A percentile compares a stretch with the other conserved stretches of the same genome.
Conservation (phyloP, 768 basidiomycete species). For the Boletus vinaceobasis region DNA sequence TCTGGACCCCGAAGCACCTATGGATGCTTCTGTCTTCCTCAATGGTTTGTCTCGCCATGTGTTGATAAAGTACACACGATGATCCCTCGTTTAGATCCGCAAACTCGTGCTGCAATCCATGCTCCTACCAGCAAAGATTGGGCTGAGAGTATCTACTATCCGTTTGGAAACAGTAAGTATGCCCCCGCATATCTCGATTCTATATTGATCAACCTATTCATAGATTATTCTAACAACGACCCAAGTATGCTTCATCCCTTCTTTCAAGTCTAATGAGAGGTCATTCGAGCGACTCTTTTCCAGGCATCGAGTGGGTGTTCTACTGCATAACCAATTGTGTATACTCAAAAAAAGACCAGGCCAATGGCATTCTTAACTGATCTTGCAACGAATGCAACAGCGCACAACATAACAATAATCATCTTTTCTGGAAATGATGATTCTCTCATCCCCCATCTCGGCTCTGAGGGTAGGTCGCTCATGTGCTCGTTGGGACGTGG, state of each 20-base stretch:
- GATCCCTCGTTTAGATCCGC: slow-evolving; percentile 39
- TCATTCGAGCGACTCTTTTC: background rate
- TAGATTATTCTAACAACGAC: slow-evolving; percentile 25
- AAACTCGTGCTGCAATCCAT: slow-evolving; percentile 59
- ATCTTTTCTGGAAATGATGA: slow-evolving; percentile 72
- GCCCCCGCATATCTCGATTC: too few species aligned
- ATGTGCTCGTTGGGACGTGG: background rate
- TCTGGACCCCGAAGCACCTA: slow-evolving; percentile 45
- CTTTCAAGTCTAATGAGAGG: background rate
- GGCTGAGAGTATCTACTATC: slow-evolving; percentile 33
- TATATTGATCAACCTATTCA: background rate
- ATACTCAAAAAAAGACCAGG: slow-evolving; percentile 32
- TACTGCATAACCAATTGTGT: background rate
- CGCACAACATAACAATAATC: slow-evolving; percentile 48
- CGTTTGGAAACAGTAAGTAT: slow-evolving; percentile 32
- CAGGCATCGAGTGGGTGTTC: slow-evolving; percentile 35
- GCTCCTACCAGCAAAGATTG: slow-evolving; percentile 60
- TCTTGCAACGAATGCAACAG: slow-evolving; percentile 62
- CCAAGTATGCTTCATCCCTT: slow-evolving; percentile 29
- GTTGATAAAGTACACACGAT: background rate
- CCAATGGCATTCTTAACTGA: slow-evolving; percentile 63
- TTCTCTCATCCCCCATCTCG: slow-evolving; percentile 57
- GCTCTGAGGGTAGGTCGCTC: slow-evolving; percentile 52
- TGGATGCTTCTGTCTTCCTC: slow-evolving; percentile 55
- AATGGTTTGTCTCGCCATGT: slow-evolving; percentile 44